A percentile compares a stretch with the other conserved stretches of the same genome.
Evolutionary conservation across 225 moss, liverwort and hornwort species (phyloP).

Genomic region (Physcomitrellopsis africana): DNA sequence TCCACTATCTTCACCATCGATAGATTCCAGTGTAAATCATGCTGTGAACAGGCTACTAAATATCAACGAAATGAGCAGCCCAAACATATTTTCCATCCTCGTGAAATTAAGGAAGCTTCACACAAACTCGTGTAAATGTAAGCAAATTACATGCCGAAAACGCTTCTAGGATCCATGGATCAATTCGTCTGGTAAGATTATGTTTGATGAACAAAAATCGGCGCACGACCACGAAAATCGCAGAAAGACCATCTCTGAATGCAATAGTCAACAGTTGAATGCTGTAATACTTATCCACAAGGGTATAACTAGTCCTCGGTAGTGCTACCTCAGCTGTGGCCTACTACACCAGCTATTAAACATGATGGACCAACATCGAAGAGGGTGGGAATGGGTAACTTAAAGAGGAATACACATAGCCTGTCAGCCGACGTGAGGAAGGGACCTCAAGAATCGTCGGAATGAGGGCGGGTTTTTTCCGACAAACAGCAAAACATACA

Average conservation of each 20-base stretch:
- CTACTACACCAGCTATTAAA: neutral
- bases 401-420: neutral
- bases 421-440: neutral
- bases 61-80: neutral
- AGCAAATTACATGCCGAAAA: too few species aligned
- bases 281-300: neutral
- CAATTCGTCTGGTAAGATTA: too few species aligned
- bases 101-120: too few species aligned
- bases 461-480: neutral
- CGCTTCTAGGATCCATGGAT: too few species aligned
- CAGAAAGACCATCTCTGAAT: too few species aligned
- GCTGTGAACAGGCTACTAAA: neutral
- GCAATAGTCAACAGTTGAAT: neutral
- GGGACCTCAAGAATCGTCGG: neutral
- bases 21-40: neutral
- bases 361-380: neutral
- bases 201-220: too few species aligned
- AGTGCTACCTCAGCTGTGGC: slow-evolving; percentile 1
- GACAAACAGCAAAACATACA: neutral
- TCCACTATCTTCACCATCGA: neutral
- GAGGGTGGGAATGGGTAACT: neutral
- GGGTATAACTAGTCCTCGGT: slow-evolving; percentile 4
- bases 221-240: too few species aligned
- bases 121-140: too few species aligned
- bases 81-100: slow-evolving; percentile 12